Base-by-base conservation (phyloP, 208 protist genomes). In the Acanthamoeba castellanii region DNA sequence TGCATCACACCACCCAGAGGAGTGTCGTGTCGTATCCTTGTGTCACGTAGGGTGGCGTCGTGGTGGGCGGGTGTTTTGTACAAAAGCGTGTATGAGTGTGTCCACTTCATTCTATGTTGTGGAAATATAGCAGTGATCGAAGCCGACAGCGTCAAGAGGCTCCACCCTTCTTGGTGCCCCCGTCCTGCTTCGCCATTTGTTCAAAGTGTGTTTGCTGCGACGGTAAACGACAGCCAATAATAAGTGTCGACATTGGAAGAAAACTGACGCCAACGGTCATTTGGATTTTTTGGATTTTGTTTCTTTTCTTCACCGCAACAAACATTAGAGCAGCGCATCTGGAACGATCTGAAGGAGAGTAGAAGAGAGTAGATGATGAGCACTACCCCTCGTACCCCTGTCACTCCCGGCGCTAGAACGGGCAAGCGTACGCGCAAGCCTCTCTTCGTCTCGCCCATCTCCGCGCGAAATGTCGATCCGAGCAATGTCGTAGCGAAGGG, bases 361-460 rank as follows among this genome's bases (percentile, higher is more conserved):
- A 70, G 30, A 70, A 70, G n/a, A 34, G 18, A 34, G 34, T 11
- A 34, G 18, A 81, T 81, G 72, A 81, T 81, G 72, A 81, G 37
- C 42, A 37, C 72, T 32, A 87, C 78, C 25, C 78, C 78, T 0
- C 78, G 78, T 5, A 87, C 78, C 3, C 78, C 78, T 47, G 13
- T 27, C 8, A 87, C 78, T 25, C 78, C 78, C 30, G 20, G 25
- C 47, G 30, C 25, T 9, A 87, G 78, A 11, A 37, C 37, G 37
- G 32, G 50, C n/a, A 42, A 5, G n/a, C 78, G 78, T 2, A 42
- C 78, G 47, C 78, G 78, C 16, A 87, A 87, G 42, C 42, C 47
- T 9, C 42, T 87, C 42, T 87, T 87, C 50, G 78, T 87, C 13
- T 87, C 78, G 16, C 78, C 78, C 47, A 87, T 64, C 42, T 87